Evolutionary conservation across 2,329 filamentous ascomycete species (phyloP).

Genomic region (Alternaria novae-zelandiae): DNA sequence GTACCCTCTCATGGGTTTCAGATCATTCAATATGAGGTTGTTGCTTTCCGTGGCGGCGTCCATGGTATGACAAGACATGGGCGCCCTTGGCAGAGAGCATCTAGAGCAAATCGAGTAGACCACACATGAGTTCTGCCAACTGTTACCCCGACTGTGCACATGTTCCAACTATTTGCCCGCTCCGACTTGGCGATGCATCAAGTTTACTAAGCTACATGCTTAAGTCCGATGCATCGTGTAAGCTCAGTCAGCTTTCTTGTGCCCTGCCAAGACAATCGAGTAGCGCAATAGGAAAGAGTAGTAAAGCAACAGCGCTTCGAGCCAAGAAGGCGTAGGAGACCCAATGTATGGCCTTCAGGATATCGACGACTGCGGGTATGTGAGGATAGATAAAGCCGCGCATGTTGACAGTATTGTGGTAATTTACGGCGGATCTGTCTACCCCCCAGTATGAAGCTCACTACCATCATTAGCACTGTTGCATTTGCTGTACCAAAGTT

Average conservation of each 20-base stretch:
- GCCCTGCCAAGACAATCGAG: not conserved
- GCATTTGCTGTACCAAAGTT: not conserved
- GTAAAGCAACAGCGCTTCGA: not conserved
- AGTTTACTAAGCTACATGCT: not conserved
- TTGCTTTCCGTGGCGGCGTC: too few species aligned
- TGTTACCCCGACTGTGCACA: not conserved
- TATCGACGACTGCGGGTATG: not conserved
- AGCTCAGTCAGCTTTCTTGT: not conserved
- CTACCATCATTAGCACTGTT: not conserved
- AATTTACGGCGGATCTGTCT: accelerated
- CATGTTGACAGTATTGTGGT: not conserved
- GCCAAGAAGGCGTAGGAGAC: not conserved
- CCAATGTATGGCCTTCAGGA: not conserved
- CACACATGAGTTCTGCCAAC: too few species aligned
- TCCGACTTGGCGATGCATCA: not conserved
- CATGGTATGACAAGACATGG: too few species aligned
- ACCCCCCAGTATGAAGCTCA: not conserved
- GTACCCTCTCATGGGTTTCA: too few species aligned
- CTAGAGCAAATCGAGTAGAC: too few species aligned
- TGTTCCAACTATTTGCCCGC: not conserved
- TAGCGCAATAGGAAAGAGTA: not conserved
- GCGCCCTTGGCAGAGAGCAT: too few species aligned
- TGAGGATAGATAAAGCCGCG: not conserved
- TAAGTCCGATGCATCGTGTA: not conserved
- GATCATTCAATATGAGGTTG: too few species aligned